Conservation (phyloP, 148 eudicot species). For the Agrostemma githago region DNA sequence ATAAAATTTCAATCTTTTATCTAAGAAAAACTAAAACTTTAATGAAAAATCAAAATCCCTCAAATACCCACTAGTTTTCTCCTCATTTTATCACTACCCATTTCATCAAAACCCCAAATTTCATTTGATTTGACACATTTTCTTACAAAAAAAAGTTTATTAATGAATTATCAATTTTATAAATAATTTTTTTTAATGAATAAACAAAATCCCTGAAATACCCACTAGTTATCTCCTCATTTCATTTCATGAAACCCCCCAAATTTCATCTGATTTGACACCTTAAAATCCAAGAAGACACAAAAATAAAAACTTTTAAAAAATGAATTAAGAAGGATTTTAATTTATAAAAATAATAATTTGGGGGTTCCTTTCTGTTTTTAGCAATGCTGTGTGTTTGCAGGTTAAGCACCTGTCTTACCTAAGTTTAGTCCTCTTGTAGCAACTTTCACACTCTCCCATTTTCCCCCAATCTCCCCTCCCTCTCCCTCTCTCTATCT, state of each 20-base stretch:
- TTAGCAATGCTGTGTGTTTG: constrained; percentile 42
- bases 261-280: neutral
- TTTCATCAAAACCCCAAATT: constrained; percentile 1
- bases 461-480: constrained; percentile 15
- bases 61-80: too few species aligned
- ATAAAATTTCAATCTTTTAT: neutral
- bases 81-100: constrained; percentile 12
- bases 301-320: too few species aligned
- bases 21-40: too few species aligned
- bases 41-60: neutral
- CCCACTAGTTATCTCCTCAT: too few species aligned
- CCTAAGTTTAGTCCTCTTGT: constrained; percentile 41
- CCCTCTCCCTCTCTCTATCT: constrained; percentile 12
- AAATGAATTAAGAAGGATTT: neutral
- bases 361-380: constrained; percentile 16
- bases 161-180: neutral
- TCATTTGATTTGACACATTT: constrained; percentile 27
- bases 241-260: too few species aligned
- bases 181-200: too few species aligned
- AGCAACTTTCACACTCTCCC: constrained; percentile 36
- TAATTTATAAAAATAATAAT: neutral
- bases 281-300: neutral
- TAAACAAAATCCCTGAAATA: too few species aligned
- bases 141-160: neutral
- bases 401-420: constrained; percentile 49